Percentiles rank a stretch among this genome's conserved stretches.
Conservation (phyloP, 345 rosid species). For the Nasturtium officinale region DNA sequence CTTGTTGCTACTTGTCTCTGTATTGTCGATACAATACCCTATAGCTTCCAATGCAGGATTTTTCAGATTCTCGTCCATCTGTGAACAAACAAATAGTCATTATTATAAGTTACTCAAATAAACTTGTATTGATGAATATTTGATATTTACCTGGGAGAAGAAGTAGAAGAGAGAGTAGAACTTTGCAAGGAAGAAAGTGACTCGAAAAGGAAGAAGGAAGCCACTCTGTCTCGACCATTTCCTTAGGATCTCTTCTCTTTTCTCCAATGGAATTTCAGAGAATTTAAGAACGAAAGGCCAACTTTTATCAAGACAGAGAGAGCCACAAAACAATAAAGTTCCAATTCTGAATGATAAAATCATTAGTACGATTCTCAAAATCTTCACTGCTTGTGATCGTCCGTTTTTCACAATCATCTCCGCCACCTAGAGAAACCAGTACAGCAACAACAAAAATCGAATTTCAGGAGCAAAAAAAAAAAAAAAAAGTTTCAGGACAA, state of each 20-base stretch:
- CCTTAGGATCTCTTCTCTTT: constrained; percentile 57
- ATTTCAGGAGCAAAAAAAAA: neutral
- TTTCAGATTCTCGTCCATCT: constrained; percentile 53
- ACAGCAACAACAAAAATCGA: neutral
- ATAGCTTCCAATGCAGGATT: constrained; percentile 74
- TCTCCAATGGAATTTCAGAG: constrained; percentile 59
- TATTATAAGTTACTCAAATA: neutral
- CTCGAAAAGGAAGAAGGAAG: constrained; percentile 48
- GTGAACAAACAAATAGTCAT: neutral
- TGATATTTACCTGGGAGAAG: constrained; percentile 56
- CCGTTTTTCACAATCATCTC: constrained; percentile 56
- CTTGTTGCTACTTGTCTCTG: constrained; percentile 26
- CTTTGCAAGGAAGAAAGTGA: constrained; percentile 57
- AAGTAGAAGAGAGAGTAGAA: constrained; percentile 52
- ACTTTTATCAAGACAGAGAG: constrained; percentile 51
- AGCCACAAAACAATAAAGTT: constrained; percentile 70
- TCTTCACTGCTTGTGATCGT: constrained; percentile 41
- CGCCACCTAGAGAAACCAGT: constrained; percentile 44
- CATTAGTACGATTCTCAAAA: constrained; percentile 49
- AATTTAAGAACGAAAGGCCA: constrained; percentile 81
- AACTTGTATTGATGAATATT: neutral
- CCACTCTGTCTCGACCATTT: constrained; percentile 58
- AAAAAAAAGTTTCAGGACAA: neutral
- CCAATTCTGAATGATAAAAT: constrained; percentile 68
- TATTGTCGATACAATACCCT: constrained; percentile 54